Evolutionary conservation across 2,329 filamentous ascomycete species (phyloP).

Genomic region (Pyricularia grisea): DNA sequence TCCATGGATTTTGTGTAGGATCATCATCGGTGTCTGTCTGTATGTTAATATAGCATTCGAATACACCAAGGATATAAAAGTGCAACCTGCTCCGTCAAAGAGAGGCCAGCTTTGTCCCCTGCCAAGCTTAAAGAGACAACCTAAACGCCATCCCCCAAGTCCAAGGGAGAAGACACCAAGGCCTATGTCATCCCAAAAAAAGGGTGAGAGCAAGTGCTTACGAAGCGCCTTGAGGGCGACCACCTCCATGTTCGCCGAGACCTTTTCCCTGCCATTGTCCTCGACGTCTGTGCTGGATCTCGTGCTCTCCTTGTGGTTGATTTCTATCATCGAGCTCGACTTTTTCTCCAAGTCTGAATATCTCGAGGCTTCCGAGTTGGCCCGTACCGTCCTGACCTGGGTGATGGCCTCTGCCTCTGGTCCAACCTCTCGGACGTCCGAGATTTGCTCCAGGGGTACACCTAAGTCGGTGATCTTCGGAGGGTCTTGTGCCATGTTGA

Average conservation of each 20-base stretch:
- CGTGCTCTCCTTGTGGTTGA: background rate
- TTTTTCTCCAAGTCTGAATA: background rate
- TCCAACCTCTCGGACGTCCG: background rate
- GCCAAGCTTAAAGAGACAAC: no score
- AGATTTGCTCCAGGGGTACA: background rate
- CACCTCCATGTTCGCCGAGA: slow-evolving; percentile 6
- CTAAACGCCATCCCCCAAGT: background rate
- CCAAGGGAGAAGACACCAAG: background rate
- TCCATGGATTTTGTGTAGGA: slow-evolving; percentile 12
- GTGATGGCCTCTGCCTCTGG: background rate
- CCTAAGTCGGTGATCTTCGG: background rate
- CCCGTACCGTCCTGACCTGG: background rate
- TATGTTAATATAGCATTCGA: background rate
- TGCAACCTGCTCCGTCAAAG: background rate
- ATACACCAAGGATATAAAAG: background rate
- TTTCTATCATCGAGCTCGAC: background rate
- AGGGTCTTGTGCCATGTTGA: background rate
- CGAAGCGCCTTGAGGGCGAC: slow-evolving; percentile 12
- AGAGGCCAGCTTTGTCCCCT: no score
- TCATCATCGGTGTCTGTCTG: slow-evolving; percentile 10
- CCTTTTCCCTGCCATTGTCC: slow-evolving; percentile 1
- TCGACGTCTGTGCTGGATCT: slow-evolving; percentile 2
- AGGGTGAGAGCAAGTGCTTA: background rate
- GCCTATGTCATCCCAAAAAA: background rate
- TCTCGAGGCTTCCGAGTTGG: background rate